These are phyloP conservation scores for Angomonas ambiguus DNA, from an alignment of 208 protist genomes.

Conservation along the genomic window DNA sequence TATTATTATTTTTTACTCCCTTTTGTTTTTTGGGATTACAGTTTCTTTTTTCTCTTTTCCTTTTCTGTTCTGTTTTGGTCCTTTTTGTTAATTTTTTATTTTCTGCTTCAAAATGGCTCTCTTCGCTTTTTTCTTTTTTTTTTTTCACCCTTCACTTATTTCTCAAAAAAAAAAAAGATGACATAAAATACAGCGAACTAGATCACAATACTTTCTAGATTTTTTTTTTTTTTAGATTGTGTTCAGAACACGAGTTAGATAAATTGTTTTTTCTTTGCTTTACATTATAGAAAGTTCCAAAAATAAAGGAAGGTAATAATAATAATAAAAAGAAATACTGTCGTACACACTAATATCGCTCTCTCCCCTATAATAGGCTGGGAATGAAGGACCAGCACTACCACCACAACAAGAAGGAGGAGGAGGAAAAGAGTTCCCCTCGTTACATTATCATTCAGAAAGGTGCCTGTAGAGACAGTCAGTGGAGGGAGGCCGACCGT, in stretches of 20 bases:
- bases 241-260: background rate
- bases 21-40: background rate
- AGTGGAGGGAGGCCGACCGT: too few relatives aligned
- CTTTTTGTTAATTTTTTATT: background rate
- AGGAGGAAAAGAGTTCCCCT: too few relatives aligned
- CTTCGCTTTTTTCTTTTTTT: slow-evolving; percentile 9
- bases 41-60: background rate
- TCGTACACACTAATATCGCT: too few relatives aligned
- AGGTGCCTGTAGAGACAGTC: too few relatives aligned
- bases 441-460: too few relatives aligned
- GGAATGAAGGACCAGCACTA: too few relatives aligned
- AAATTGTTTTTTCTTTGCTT: slow-evolving; percentile 10
- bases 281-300: too few relatives aligned
- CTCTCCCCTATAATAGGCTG: too few relatives aligned
- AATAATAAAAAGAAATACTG: too few relatives aligned
- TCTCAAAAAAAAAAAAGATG: background rate
- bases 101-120: background rate
- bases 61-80: background rate
- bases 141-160: background rate
- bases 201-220: background rate
- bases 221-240: slow-evolving; percentile 17
- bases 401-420: too few relatives aligned
- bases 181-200: background rate
- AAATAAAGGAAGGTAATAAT: too few relatives aligned
- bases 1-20: background rate